These are phyloP conservation scores for Calonectria naviculata DNA, from an alignment of 2,329 filamentous ascomycete genomes.

Conservation along the genomic window DNA sequence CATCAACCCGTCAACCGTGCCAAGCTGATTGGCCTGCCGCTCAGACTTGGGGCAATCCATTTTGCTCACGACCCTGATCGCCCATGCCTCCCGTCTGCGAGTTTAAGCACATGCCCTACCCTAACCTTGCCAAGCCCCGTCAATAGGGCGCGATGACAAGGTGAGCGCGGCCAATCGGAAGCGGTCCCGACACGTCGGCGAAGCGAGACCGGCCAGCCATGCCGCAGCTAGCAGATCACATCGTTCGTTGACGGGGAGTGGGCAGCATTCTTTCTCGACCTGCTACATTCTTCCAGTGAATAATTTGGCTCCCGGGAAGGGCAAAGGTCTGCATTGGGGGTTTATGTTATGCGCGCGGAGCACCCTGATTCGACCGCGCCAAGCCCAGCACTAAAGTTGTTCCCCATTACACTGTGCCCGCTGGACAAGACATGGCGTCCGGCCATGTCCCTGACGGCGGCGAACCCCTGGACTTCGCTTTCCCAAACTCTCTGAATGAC, in stretches of 20 bases:
- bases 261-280: neutral
- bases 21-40: neutral
- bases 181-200: neutral
- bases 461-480: neutral
- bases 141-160: slow-evolving; percentile 24
- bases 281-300: neutral
- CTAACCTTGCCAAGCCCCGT: slow-evolving; percentile 8
- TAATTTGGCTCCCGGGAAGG: neutral
- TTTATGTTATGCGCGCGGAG: neutral
- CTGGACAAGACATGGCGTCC: neutral
- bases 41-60: neutral
- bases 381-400: neutral
- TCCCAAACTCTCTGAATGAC: neutral
- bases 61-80: neutral
- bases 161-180: slow-evolving; percentile 11
- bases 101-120: neutral
- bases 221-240: neutral
- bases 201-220: slow-evolving; percentile 1
- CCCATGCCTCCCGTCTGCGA: neutral
- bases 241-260: neutral
- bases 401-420: no score
- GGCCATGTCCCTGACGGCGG: neutral
- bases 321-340: neutral
- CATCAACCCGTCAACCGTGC: neutral
- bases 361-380: neutral